Evolutionary conservation across 805 yeast species (phyloP), one percentile per base, ranked within the genome.

Genomic region (Lipomyces mesembrius): DNA sequence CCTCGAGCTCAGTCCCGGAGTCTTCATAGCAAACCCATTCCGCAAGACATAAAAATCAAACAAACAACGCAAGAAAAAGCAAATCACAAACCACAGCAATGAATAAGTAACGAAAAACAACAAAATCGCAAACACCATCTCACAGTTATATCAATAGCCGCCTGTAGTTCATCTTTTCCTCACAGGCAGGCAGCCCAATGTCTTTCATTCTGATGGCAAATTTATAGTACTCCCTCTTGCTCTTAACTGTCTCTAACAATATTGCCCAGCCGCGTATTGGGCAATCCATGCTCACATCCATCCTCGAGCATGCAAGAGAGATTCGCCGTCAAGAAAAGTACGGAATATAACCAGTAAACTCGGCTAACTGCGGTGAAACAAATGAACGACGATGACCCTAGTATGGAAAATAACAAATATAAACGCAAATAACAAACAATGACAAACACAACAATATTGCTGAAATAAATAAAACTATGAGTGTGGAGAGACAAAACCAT

Each of bases 1-100:
- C 49, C 49, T 43, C 49, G 49, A 43, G 49, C 49, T 43, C 49
- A 43, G 49, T 43, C 49, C 49, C 49, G 49, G 49, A 17, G 49
- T 43, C 49, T 17, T 43, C 8, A 17, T n/a, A 43, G 39, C 39
- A 37, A 37, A 37, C 14, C 39, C 49, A 43, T 43, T 43, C 49
- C 1, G 49, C 49, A 43, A 43, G 49, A 43, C 49, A 43, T 43
- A 43, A 43, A 17, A 4, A 11, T 37, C 43, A 29, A 11, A 8
- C 49, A 43, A 43, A 43, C 22, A 43, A 43, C 49, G 49, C 20
- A 43, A 43, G 20, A 3, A 43, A 29, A 43, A 6, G 20, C 22
- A 43, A 43, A 43, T 37, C 49, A n/a, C 49, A 43, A 43, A 43
- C 22, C 49, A 17, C n/a, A 17, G 49, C 49, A 43, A 43, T 43